phyloP scores from a whole-genome alignment of 441 rosid species.

The Mallotus repandus region DNA sequence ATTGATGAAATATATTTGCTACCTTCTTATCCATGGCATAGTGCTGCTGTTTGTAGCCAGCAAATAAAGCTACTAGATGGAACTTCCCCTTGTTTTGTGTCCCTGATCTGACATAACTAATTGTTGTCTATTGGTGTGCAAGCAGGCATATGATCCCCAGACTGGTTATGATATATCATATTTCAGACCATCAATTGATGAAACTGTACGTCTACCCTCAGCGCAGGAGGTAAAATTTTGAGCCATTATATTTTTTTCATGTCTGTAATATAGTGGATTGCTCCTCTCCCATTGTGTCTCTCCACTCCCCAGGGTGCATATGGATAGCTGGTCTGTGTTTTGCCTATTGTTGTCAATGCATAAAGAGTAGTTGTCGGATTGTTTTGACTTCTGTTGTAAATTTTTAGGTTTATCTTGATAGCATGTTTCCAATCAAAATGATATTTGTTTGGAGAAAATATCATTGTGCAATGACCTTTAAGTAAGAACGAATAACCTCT shows the following conservation, averaged over 20 bases:
- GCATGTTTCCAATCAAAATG: not conserved
- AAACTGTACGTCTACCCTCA: constrained; percentile 51
- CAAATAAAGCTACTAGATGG: not conserved
- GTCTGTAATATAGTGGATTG: not conserved
- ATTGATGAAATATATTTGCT: not conserved
- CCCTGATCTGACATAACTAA: not conserved
- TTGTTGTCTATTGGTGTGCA: constrained; percentile 22
- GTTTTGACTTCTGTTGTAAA: not conserved
- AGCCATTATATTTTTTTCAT: not conserved
- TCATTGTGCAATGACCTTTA: too few species aligned
- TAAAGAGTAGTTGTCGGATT: not conserved
- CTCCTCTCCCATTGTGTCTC: not conserved
- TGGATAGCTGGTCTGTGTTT: not conserved
- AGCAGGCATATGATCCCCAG: constrained; percentile 73
- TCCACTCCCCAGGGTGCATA: too few species aligned
- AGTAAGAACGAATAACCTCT: too few species aligned
- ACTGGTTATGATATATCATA: constrained; percentile 69
- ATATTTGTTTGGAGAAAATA: not conserved
- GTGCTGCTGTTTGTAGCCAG: not conserved
- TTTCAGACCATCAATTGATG: constrained; percentile 73
- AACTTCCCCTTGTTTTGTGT: not conserved
- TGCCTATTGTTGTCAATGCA: constrained; percentile 6
- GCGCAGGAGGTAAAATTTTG: constrained; percentile 61
- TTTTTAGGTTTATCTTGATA: not conserved
- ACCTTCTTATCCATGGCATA: not conserved